Conservation (phyloP, 2,329 filamentous ascomycete species). For the Mariannaea elegans region DNA sequence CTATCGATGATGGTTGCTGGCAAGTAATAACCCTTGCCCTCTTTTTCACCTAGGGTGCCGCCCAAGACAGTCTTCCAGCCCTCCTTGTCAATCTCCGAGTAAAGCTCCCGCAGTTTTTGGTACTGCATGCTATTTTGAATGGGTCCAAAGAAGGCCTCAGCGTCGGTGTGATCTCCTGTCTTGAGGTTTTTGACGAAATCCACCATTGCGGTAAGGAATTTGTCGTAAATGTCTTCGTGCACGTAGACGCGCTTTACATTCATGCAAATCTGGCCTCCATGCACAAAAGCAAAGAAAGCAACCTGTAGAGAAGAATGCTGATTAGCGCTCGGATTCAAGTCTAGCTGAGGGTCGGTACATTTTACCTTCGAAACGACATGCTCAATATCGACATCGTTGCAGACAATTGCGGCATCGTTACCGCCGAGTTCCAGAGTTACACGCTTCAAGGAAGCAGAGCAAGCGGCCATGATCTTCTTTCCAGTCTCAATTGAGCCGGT, state of each 20-base stretch:
- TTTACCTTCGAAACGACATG: conserved; percentile 25
- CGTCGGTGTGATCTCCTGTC: conserved; percentile 53
- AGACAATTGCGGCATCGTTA: conserved; percentile 67
- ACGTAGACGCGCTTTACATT: conserved; percentile 67
- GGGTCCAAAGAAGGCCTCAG: conserved; percentile 58
- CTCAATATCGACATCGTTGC: conserved; percentile 63
- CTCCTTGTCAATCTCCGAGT: conserved; percentile 56
- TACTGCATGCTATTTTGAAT: conserved; percentile 70
- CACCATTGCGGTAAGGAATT: conserved; percentile 54
- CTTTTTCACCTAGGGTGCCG: conserved; percentile 18
- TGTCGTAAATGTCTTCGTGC: conserved; percentile 66
- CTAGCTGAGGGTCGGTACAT: background rate
- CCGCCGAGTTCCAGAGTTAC: conserved; percentile 68
- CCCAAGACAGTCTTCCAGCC: conserved; percentile 52
- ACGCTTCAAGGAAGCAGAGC: conserved; percentile 65
- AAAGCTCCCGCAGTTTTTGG: conserved; percentile 51
- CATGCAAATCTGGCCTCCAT: conserved; percentile 56
- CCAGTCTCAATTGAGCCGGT: conserved; percentile 68
- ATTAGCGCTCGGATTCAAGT: background rate
- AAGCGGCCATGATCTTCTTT: conserved; percentile 66
- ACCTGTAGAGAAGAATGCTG: background rate
- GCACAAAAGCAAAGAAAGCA: conserved; percentile 54
- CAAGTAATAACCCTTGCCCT: conserved; percentile 62
- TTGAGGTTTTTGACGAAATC: conserved; percentile 46
- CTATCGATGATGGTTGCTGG: conserved; percentile 68